Percentiles rank a stretch among this genome's conserved stretches.
Conservation (phyloP, 306 rosid genomes). For the Pueraria montana region DNA sequence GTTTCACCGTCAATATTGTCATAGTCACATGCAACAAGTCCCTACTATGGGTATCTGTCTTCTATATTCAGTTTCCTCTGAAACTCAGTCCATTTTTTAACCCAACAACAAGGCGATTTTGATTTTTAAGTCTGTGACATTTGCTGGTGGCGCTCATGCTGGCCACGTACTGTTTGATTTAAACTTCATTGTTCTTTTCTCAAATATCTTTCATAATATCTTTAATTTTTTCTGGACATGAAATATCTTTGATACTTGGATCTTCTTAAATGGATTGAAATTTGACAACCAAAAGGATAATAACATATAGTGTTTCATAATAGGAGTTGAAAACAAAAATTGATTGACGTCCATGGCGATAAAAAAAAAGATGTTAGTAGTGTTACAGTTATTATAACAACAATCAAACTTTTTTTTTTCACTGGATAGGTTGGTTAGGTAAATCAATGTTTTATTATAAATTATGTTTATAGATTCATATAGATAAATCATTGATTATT, state of each 20-base stretch:
- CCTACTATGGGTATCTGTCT: slow-evolving; percentile 12
- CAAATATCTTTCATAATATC: not conserved
- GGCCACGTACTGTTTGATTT: slow-evolving; percentile 21
- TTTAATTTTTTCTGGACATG: not conserved
- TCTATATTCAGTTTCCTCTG: slow-evolving; percentile 33
- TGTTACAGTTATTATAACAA: no score
- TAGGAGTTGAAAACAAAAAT: not conserved
- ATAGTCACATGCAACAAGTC: slow-evolving; percentile 53
- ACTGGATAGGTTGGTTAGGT: no score
- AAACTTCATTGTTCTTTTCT: not conserved
- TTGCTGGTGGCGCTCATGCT: slow-evolving; percentile 31
- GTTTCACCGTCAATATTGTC: slow-evolving; percentile 45
- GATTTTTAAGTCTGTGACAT: slow-evolving; percentile 11
- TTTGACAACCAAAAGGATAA: not conserved
- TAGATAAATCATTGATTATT: not conserved
- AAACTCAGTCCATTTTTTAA: slow-evolving; percentile 14
- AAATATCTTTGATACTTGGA: not conserved
- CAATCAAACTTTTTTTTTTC: no score
- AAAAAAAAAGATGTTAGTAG: no score
- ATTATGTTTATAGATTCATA: no score
- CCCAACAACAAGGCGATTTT: slow-evolving; percentile 6
- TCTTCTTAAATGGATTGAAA: not conserved
- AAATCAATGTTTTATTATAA: no score
- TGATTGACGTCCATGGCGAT: no score
- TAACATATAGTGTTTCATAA: not conserved